Percentiles rank a stretch among this genome's conserved stretches.
Conservation (phyloP, 139 green algal species). For the Chlamydomonas incerta region DNA sequence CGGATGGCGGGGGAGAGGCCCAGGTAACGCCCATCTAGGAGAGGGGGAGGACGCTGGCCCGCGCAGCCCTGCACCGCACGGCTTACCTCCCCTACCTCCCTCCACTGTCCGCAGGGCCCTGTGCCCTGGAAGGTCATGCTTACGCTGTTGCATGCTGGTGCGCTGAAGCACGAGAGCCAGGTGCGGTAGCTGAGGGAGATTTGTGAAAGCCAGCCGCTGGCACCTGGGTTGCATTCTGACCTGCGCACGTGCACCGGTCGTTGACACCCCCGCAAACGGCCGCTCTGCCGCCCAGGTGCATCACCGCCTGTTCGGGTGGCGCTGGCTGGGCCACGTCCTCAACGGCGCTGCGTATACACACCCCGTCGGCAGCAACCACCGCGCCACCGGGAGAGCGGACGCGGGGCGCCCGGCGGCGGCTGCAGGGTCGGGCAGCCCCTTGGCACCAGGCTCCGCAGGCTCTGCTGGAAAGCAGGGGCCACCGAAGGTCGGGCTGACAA, state of each 20-base stretch:
- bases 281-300: neutral
- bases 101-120: neutral
- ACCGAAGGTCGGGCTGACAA: too few species aligned
- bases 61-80: too few species aligned
- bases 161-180: neutral
- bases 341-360: neutral
- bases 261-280: neutral
- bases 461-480: too few species aligned
- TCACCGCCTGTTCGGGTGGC: conserved; percentile 20
- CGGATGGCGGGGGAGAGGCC: neutral
- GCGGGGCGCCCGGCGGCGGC: too few species aligned
- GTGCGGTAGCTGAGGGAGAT: neutral
- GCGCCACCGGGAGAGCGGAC: neutral
- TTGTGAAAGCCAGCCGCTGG: too few species aligned
- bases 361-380: neutral
- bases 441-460: too few species aligned
- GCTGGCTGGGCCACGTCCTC: conserved; percentile 21
- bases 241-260: too few species aligned
- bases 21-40: neutral
- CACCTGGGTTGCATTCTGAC: too few species aligned
- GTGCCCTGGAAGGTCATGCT: neutral
- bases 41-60: too few species aligned
- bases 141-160: neutral
- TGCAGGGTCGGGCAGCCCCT: too few species aligned
- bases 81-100: neutral